Evolutionary conservation across 2,329 filamentous ascomycete species (phyloP).

Genomic region (Coniella vitis): DNA sequence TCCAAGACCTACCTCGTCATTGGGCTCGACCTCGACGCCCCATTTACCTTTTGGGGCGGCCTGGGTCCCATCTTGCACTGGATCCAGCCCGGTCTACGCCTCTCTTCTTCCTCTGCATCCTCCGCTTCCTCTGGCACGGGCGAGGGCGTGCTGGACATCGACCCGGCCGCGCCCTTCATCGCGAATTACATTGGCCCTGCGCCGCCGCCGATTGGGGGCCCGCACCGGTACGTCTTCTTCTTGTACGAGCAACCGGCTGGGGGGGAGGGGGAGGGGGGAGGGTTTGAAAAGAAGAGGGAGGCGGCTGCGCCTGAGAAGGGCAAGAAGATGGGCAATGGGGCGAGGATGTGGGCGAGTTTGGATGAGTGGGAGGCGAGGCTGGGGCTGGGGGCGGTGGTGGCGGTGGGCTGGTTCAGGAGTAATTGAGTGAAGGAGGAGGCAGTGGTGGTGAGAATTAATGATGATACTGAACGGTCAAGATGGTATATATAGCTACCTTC

Average conservation of each 20-base stretch:
- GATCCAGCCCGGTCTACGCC: constrained; percentile 34
- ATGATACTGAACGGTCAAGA: too few species aligned
- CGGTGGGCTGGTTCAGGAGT: constrained; percentile 5
- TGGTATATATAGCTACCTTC: too few species aligned
- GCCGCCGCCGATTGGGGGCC: constrained; percentile 37
- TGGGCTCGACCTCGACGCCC: constrained; percentile 40
- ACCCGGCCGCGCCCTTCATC: constrained; percentile 20
- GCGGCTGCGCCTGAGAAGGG: constrained; percentile 4
- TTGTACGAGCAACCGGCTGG: constrained; percentile 35
- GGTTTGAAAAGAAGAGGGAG: too few species aligned
- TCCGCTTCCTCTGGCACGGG: too few species aligned
- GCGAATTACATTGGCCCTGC: constrained; percentile 37
- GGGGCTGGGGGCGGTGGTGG: constrained; percentile 5
- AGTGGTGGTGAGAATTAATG: not conserved
- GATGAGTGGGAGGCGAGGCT: constrained; percentile 8
- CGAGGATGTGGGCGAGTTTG: constrained; percentile 4
- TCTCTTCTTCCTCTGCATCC: constrained; percentile 1
- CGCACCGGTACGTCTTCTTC: constrained; percentile 44
- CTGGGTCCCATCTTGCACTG: constrained; percentile 42
- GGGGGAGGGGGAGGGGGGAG: not conserved
- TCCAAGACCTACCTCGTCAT: constrained; percentile 32
- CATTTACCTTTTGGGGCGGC: constrained; percentile 32
- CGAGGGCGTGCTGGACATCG: not conserved
- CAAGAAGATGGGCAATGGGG: not conserved
- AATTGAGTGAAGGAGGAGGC: not conserved